Evolutionary conservation across 2,329 filamentous ascomycete genomes (phyloP), one percentile per base, ranked within the genome.

Genomic region (Trichoderma sp.): DNA sequence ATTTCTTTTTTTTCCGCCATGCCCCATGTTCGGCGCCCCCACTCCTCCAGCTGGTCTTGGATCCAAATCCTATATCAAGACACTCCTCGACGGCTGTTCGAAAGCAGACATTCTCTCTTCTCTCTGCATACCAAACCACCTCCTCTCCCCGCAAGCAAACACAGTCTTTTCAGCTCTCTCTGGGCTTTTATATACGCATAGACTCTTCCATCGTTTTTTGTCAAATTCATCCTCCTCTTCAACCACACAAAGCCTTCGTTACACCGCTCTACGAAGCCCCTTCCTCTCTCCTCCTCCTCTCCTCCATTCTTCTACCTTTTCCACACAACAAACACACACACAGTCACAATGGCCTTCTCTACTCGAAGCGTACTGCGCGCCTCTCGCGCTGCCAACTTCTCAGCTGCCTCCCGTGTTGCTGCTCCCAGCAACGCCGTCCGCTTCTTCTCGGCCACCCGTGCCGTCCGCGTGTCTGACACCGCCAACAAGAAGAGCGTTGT

Each of bases 401-500:
- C 68, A 8, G 77, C 79, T 71, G 75, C 76, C 63, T 77, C 79
- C 64, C 71, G 73, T 20, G 53, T 75, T 66, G 73, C 76, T 65
- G 74, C 76, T 69, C 74, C 73, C 50, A 75, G 75, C 72, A 73
- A 76, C 57, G 73, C 74, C 39, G 73, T 74, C 36, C 80, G 81
- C 70, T 76, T 76, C 76, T 81, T 82, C 74, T 80, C 81, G 20
- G 74, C 73, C 73, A 78, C 79, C 13, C 74, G 76, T 57, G 57
- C 75, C 74, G 76, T 75, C 73, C 77, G 76, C 70, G 81, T 82
- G 39, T 77, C 79, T 62, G 80, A 82, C 75, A 82, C 81, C n/a
- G 73, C 78, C 57, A 82, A 81, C 74, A 87, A 85, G 78, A 85
- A 83, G 75, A 86, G 85, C 72, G 85, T 87, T 13, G 85, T 89